Conservation (phyloP, 1,284 basidiomycete species). For the Gymnopus androsaceus region DNA sequence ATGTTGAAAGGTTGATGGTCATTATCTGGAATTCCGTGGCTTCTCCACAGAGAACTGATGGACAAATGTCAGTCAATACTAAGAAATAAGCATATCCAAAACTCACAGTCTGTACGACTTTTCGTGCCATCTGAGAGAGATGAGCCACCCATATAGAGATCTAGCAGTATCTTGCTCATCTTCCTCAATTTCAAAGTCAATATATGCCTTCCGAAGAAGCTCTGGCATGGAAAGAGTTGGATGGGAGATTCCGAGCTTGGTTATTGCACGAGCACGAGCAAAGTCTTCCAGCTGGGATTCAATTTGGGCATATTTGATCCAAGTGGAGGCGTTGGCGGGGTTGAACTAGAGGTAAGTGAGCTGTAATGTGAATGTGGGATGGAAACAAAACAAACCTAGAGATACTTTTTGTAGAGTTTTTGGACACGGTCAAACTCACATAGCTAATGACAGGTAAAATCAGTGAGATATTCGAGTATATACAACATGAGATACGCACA, state of each 20-base stretch:
- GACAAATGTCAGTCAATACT: constrained; percentile 65
- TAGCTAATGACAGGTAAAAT: constrained; percentile 44
- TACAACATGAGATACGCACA: constrained; percentile 42
- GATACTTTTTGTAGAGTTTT: constrained; percentile 91
- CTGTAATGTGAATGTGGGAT: neutral
- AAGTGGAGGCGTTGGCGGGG: constrained; percentile 86
- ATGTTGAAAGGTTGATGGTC: constrained; percentile 81
- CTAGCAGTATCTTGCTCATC: constrained; percentile 87
- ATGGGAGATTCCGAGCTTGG: constrained; percentile 93
- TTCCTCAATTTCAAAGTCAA: constrained; percentile 96
- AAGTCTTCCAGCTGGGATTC: constrained; percentile 93
- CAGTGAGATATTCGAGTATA: neutral
- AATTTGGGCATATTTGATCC: constrained; percentile 97
- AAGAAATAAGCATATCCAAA: constrained; percentile 81
- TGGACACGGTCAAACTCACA: constrained; percentile 95
- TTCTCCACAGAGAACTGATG: constrained; percentile 69
- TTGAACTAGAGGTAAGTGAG: constrained; percentile 62
- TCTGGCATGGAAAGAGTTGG: constrained; percentile 96
- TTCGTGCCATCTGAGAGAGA: constrained; percentile 88
- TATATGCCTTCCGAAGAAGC: constrained; percentile 96
- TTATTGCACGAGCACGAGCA: constrained; percentile 90
- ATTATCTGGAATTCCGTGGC: constrained; percentile 79
- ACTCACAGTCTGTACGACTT: constrained; percentile 84
- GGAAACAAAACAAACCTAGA: constrained; percentile 60
- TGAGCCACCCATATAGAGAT: constrained; percentile 87